Conservation (phyloP, 495 filamentous ascomycete species). For the Tuber microsphaerosporum region DNA sequence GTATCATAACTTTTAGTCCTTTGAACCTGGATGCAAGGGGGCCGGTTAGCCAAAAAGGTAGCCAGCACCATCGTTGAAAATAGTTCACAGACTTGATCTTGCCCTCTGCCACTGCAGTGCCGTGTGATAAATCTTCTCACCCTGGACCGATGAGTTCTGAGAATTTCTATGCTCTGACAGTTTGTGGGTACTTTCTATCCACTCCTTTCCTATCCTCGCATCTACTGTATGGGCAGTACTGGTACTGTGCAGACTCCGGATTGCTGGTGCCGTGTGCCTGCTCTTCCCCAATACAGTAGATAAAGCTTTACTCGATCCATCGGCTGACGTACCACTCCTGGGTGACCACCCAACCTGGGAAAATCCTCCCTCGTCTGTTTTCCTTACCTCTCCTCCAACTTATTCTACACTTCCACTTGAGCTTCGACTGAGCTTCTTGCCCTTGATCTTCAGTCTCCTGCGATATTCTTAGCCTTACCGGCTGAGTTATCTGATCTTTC, state of each 20-base stretch:
- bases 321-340: not conserved
- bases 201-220: not conserved
- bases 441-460: not conserved
- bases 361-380: not conserved
- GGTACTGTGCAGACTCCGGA: not conserved
- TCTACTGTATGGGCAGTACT: not conserved
- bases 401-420: not conserved
- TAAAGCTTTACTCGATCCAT: not conserved
- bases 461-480: not conserved
- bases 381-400: not conserved
- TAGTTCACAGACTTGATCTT: not conserved
- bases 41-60: not conserved
- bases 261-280: not conserved
- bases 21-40: not conserved
- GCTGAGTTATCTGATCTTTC: not conserved
- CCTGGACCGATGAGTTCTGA: not conserved
- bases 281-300: not conserved
- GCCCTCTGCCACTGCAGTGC: not conserved
- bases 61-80: not conserved
- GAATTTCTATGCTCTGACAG: not conserved
- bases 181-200: not conserved
- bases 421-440: not conserved
- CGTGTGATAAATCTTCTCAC: not conserved
- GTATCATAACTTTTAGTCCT: not conserved
- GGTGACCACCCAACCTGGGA: not conserved